Evolutionary conservation across 495 filamentous ascomycete genomes (phyloP), one percentile per base, ranked within the genome.

Genomic region (Aspergillus conjunctus): DNA sequence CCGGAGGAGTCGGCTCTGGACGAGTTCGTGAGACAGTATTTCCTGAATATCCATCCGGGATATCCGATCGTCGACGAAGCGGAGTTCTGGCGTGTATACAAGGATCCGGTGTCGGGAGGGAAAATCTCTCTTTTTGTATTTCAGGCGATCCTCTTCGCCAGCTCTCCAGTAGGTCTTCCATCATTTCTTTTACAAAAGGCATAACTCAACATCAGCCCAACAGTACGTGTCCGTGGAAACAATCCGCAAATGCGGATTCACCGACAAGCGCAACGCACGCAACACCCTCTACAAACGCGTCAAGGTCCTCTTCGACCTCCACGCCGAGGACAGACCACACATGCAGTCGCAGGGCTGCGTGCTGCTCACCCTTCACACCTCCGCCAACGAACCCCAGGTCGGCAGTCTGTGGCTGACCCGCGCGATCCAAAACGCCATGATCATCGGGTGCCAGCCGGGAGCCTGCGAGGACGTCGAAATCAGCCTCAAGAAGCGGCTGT

Each of bases 21-120:
- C n/a, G 75, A 79, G 21, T 79, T 83, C 53, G 65, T 82, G 9
- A 69, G 72, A 4, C 71, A 74, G 22, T 83, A 81, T 52, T 83
- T 83, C 58, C 68, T 75, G 54, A 71, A 77, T 17, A 70, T 82
- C 14, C 79, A 83, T 58, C 79, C 81, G 3, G 59, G 71, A 9
- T 58, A 80, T 21, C 81, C 79, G 7, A 66, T 82, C 7, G 21
- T 82, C 4, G 76, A 83, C 11, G 81, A 83, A 48, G 75, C 71
- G 0, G 68, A 75, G 43, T 80, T 83, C 44, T 83, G 81, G 81
- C 66, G 71, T 30, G 68, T 76, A 9, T 81, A 75, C 54, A 12
- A 31, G 12, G 33, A 58, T 26, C 49, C 45, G 11, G n/a, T 1
- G 51, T 32, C 32, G 22, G 49, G 22, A 4, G 65, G 71, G 11